Base-by-base conservation (phyloP, 768 basidiomycete genomes). In the Chalciporus chontae region DNA sequence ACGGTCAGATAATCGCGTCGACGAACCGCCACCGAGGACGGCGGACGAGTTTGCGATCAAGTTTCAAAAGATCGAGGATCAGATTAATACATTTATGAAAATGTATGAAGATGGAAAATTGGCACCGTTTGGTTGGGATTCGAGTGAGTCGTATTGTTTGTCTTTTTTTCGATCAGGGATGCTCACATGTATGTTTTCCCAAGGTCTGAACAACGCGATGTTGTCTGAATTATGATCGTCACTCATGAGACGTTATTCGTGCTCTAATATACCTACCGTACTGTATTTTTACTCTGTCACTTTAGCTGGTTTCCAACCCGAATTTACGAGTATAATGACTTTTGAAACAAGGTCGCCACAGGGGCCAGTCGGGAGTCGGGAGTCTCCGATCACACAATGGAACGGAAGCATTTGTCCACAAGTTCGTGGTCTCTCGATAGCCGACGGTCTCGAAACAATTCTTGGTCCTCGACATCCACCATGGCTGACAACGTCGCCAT, bases 121-220 rank as follows among this genome's bases (percentile, higher is more conserved):
- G 9, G 47, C 10, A 23, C 34, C 19, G 4, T 47, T 69, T 5
- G 68, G 66, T 11, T 67, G 63, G 65, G 63, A 59, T 41, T 40
- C 55, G 15, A 58, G 66, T 69, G 15, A 45, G 60, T 51, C 18
- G 2, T 15, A n/a, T 11, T 19, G 29, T 42, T 32, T 15, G 2
- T 34, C n/a, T 9, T 8, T 9, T 8, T 3, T 24, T 24, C 21
- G 3, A 2, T 8, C 7, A 6, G 8, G 17, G 23, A 14, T 26
- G 19, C 40, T 61, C 13, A 61, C n/a, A 5, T n/a, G 7, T 24
- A 42, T 27, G 5, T 21, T n/a, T 24, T 17, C n/a, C 27, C 10
- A 23, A 64, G 53, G 37, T 47, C 39, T 43, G 17, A 11, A 21
- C 34, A n/a, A 17, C 13, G 1, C 27, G 34, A 36, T n/a, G 15